phyloP scores from a whole-genome alignment of 2,329 filamentous ascomycete genomes.

The Biscogniauxia mediterranea region DNA sequence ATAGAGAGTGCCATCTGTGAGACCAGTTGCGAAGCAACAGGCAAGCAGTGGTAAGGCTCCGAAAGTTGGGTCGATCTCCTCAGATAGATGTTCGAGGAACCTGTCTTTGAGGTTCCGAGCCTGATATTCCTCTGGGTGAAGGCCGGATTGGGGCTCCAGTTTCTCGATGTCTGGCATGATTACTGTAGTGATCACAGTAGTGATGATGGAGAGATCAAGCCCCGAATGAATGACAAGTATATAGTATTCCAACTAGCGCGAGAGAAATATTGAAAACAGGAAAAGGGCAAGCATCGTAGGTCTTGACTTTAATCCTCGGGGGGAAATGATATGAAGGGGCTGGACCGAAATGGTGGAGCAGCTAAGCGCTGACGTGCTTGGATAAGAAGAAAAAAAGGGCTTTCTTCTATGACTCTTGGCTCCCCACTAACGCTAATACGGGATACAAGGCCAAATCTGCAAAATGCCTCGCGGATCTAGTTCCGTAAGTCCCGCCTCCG shows the following conservation, averaged over 20 bases:
- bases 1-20: conserved; percentile 29
- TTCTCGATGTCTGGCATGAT: conserved; percentile 18
- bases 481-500: background rate
- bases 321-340: background rate
- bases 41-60: conserved; percentile 25
- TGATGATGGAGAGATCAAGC: background rate
- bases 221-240: background rate
- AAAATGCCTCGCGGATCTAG: background rate
- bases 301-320: background rate
- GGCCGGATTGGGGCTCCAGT: background rate
- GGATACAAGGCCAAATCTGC: background rate
- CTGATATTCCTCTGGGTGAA: background rate
- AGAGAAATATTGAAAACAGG: background rate
- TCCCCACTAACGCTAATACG: background rate
- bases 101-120: background rate
- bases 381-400: background rate
- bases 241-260: background rate
- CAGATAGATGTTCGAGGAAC: conserved; percentile 18
- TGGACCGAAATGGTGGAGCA: background rate
- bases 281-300: background rate
- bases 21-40: conserved; percentile 28
- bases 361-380: background rate
- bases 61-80: conserved; percentile 17
- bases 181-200: too few species aligned
- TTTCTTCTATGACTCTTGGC: background rate